phyloP scores from a whole-genome alignment of 345 rosid species.

The Gossypium turneri region DNA sequence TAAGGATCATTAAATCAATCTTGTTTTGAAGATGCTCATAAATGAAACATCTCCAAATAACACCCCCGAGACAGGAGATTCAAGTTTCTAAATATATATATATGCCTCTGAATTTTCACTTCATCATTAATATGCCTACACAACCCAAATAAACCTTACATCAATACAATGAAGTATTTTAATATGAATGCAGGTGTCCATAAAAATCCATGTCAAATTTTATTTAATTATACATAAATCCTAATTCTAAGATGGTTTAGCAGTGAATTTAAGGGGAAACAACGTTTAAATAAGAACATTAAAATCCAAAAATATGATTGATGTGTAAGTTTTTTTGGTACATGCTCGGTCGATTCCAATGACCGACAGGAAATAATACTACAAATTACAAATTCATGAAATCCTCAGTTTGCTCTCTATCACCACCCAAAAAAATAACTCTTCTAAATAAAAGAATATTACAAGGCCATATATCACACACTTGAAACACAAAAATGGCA shows the following conservation, averaged over 20 bases:
- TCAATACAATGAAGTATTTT: neutral
- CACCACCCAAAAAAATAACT: constrained; percentile 30
- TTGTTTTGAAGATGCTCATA: too few relatives aligned
- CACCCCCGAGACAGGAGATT: too few relatives aligned
- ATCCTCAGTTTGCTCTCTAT: constrained; percentile 29
- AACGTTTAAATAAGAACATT: neutral
- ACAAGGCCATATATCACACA: constrained; percentile 41
- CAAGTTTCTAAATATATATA: too few relatives aligned
- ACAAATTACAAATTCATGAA: constrained; percentile 29
- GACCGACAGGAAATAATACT: constrained; percentile 19
- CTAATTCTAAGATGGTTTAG: neutral
- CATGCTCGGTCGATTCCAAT: neutral
- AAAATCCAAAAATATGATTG: neutral
- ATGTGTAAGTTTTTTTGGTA: neutral
- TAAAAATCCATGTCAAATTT: neutral
- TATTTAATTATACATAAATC: neutral
- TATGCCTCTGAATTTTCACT: too few relatives aligned
- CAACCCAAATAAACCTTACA: neutral
- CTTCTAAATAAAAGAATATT: constrained; percentile 23
- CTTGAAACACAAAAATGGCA: constrained; percentile 16
- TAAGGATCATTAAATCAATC: too few relatives aligned
- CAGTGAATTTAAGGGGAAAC: neutral
- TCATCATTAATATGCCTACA: too few relatives aligned
- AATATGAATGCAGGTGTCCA: neutral
- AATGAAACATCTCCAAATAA: too few relatives aligned